Conservation (phyloP, 345 rosid species). For the Odontarrhena argentea region DNA sequence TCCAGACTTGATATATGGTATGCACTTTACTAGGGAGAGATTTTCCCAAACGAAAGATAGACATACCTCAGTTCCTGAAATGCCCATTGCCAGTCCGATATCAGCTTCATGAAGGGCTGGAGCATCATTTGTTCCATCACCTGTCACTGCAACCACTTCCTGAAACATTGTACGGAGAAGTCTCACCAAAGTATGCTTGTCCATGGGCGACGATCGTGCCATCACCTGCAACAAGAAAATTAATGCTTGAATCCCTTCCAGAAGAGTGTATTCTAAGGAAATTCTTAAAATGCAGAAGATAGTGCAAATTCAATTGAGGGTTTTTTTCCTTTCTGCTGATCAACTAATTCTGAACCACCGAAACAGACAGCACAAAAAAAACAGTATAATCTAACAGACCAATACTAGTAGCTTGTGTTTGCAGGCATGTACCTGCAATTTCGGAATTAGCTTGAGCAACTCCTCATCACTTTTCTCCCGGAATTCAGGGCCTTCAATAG, state of each 20-base stretch:
- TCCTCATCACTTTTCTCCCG: conserved; percentile 55
- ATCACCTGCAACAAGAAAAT: conserved; percentile 55
- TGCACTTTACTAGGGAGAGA: background rate
- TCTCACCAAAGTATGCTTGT: conserved; percentile 86
- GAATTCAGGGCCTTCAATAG: conserved; percentile 65
- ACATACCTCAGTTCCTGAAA: conserved; percentile 81
- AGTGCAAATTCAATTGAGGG: conserved; percentile 3
- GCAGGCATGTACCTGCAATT: conserved; percentile 65
- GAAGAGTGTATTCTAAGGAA: conserved; percentile 1
- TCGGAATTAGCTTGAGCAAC: conserved; percentile 71
- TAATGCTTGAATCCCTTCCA: conserved; percentile 15
- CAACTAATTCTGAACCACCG: conserved; percentile 15
- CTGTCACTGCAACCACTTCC: conserved; percentile 89
- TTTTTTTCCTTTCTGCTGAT: conserved; percentile 10
- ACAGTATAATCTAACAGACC: background rate
- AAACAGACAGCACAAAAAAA: conserved; percentile 14
- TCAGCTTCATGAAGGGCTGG: conserved; percentile 91
- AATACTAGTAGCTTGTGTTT: conserved; percentile 6
- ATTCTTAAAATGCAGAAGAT: background rate
- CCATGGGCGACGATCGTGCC: conserved; percentile 88
- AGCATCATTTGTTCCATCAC: conserved; percentile 94
- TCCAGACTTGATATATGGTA: background rate
- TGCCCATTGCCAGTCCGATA: conserved; percentile 89
- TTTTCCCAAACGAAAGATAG: background rate
- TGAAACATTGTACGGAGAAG: conserved; percentile 59